phyloP scores from a whole-genome alignment of 495 filamentous ascomycete species.

The Thozetella sp. region DNA sequence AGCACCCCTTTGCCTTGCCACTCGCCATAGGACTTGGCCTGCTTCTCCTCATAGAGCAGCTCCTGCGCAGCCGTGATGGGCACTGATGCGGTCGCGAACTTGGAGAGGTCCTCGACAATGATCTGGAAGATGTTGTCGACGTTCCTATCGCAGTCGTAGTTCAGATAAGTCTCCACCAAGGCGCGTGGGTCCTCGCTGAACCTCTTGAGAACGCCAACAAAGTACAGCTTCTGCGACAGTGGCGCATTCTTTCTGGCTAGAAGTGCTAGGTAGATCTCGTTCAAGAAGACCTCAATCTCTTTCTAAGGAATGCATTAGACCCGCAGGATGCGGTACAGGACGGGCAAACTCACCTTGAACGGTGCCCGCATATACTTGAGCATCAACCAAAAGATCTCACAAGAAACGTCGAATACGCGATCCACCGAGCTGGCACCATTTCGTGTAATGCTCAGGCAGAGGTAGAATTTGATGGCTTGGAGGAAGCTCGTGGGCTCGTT shows the following conservation, averaged over 20 bases:
- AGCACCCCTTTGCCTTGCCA: conserved; percentile 85
- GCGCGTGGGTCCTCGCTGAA: conserved; percentile 84
- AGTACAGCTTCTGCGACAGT: conserved; percentile 86
- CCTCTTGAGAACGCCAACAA: conserved; percentile 82
- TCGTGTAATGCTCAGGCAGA: conserved; percentile 89
- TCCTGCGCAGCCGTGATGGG: conserved; percentile 75
- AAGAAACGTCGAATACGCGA: conserved; percentile 90
- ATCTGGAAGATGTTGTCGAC: conserved; percentile 98
- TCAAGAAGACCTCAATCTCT: conserved; percentile 97
- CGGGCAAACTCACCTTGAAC: conserved; percentile 70
- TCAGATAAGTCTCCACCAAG: conserved; percentile 94
- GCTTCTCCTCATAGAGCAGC: conserved; percentile 80
- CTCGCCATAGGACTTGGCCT: conserved; percentile 65
- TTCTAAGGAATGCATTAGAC: conserved; percentile 55
- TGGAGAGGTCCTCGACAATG: conserved; percentile 89
- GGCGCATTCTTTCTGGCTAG: conserved; percentile 87
- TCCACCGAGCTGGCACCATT: conserved; percentile 94
- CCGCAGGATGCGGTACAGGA: conserved; percentile 1
- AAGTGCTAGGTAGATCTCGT: conserved; percentile 95
- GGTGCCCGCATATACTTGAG: conserved; percentile 89
- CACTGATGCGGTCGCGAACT: conserved; percentile 75
- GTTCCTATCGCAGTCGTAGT: conserved; percentile 95
- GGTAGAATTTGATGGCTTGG: conserved; percentile 94
- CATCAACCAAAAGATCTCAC: conserved; percentile 98
- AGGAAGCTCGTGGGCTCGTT: conserved; percentile 86